These are phyloP conservation scores for Williopsis jadinii DNA, from an alignment of 1,139 yeast genomes.

Conservation along the genomic window DNA sequence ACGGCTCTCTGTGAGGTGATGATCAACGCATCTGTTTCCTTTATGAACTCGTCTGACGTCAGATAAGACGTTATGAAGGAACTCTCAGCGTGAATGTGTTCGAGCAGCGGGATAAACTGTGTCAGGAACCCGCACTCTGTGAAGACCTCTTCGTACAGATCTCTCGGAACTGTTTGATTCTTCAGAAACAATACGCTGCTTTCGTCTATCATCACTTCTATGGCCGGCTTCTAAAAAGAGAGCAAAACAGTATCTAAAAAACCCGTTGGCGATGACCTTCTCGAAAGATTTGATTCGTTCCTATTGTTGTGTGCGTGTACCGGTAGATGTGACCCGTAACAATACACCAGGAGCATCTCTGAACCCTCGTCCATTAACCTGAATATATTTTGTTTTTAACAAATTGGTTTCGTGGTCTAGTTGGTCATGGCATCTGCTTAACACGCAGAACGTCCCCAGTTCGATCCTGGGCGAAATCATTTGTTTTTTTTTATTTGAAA, in stretches of 20 bases:
- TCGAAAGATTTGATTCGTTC: background rate
- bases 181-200: conserved; percentile 38
- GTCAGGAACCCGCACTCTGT: conserved; percentile 35
- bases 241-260: no score
- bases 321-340: background rate
- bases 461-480: conserved; percentile 99
- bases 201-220: no score
- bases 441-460: conserved; percentile 99
- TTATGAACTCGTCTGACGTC: conserved; percentile 34
- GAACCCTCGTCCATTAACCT: no score
- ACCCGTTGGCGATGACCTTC: no score
- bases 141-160: conserved; percentile 44
- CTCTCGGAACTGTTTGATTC: conserved; percentile 59
- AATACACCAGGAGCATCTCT: no score
- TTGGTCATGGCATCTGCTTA: conserved; percentile 99
- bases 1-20: conserved; percentile 94
- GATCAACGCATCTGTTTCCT: conserved; percentile 44
- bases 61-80: conserved; percentile 37
- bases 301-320: background rate
- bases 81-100: conserved; percentile 51
- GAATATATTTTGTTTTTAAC: no score
- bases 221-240: no score
- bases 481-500: conserved; percentile 8
- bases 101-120: conserved; percentile 60
- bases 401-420: conserved; percentile 81